Evolutionary conservation across 345 rosid species (phyloP), one percentile per base, ranked within the genome.

Genomic region (Arabidopsis suecica): DNA sequence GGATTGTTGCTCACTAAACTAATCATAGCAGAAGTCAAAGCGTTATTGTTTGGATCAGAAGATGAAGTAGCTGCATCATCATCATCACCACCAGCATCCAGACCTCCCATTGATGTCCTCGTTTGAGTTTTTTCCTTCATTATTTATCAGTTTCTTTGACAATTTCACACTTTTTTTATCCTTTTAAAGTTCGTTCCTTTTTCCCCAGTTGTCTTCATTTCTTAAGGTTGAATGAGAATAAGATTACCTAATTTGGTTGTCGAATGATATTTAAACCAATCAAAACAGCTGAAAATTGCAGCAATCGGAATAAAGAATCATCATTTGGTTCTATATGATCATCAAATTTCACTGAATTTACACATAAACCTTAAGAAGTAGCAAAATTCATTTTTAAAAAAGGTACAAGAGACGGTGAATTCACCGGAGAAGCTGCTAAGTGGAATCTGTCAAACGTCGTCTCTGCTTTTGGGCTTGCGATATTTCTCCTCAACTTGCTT

Each of bases 1-100:
- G 99, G 97, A 38, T 78, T 95, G 65, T 78, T 95, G 74, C 88
- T 95, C 51, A 92, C 96, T 33, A 87, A 72, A 79, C 96, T 92
- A 49, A 86, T 92, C 3, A 48, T 87, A 58, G 84, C 89, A 5
- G 99, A 95, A 78, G 87, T 92, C 47, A 73, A 86, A 44, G 84
- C 82, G 11, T 75, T 87, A 82, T 32, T 91, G 23, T 79, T 69
- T 9, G 86, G 84, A 71, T 83, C 93, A 25, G 74, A 72, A 16
- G 81, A 55, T 12, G 69, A 33, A 33, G 69, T 7, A 7, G 53
- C 32, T 59, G 48, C 61, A 1, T n/a, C 74, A 42, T 41, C 73
- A 41, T 40, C 78, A 22, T 61, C 79, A 13, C 41, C 77, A 18
- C 41, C 77, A 18, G 73, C 55, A 10, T 6, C 41, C 6, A 78